phyloP scores from a whole-genome alignment of 495 filamentous ascomycete species.

The Penicillium robsamsonii region DNA sequence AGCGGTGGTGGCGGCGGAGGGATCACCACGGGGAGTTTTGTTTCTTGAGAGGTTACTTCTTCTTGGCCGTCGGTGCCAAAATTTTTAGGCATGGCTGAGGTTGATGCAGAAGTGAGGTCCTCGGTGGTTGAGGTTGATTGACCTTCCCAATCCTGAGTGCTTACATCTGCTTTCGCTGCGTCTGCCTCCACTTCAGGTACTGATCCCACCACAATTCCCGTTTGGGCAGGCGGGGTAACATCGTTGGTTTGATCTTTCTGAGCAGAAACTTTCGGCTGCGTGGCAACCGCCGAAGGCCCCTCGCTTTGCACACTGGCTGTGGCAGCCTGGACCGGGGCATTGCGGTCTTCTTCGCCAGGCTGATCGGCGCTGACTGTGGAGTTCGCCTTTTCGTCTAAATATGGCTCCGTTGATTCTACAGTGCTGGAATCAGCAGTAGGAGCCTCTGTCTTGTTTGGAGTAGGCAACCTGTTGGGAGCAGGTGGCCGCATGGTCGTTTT shows the following conservation, averaged over 20 bases:
- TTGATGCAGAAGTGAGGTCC: slow-evolving; percentile 10
- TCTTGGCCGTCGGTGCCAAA: slow-evolving; percentile 25
- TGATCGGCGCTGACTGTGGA: slow-evolving; percentile 37
- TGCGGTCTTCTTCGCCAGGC: slow-evolving; percentile 37
- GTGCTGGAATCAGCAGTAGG: slow-evolving; percentile 53
- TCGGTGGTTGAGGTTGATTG: slow-evolving; percentile 11
- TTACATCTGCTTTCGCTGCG: slow-evolving; percentile 7
- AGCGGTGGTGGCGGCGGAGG: slow-evolving; percentile 58
- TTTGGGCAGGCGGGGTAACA: not conserved
- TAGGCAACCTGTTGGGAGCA: slow-evolving; percentile 53
- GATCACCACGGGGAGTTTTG: slow-evolving; percentile 41
- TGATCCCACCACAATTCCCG: slow-evolving; percentile 11
- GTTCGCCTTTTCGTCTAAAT: slow-evolving; percentile 52
- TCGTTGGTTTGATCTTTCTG: slow-evolving; percentile 13
- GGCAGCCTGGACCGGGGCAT: slow-evolving; percentile 4
- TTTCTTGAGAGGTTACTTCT: slow-evolving; percentile 21
- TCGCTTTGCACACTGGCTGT: slow-evolving; percentile 27
- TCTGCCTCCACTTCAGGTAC: slow-evolving; percentile 18
- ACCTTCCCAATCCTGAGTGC: slow-evolving; percentile 9
- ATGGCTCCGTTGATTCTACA: slow-evolving; percentile 54
- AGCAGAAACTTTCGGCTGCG: slow-evolving; percentile 17
- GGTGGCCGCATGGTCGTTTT: slow-evolving; percentile 57
- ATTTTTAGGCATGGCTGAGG: slow-evolving; percentile 4
- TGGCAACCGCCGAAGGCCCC: slow-evolving; percentile 20
- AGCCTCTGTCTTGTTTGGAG: slow-evolving; percentile 51